These are phyloP conservation scores for Ceratocystis harringtonii DNA, from an alignment of 2,329 filamentous ascomycete genomes.

Conservation along the genomic window DNA sequence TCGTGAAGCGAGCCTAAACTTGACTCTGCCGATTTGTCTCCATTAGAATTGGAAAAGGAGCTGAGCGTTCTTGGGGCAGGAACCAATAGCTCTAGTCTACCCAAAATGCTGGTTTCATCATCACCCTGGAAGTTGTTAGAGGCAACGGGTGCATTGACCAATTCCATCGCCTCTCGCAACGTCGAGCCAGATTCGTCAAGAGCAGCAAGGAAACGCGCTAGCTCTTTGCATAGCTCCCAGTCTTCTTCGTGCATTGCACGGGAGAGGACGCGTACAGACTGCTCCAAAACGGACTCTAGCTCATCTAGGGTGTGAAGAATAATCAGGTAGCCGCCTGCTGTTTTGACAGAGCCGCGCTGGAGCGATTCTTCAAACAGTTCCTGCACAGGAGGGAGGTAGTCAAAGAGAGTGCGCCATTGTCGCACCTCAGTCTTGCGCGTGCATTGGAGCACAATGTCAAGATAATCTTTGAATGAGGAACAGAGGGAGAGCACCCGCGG, in stretches of 20 bases:
- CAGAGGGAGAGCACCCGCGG: constrained; percentile 47
- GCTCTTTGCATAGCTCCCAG: constrained; percentile 90
- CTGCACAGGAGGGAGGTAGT: constrained; percentile 75
- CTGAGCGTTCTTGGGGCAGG: constrained; percentile 2
- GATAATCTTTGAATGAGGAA: constrained; percentile 67
- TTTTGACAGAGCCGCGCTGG: constrained; percentile 73
- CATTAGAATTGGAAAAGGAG: constrained; percentile 11
- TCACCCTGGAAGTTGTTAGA: constrained; percentile 24
- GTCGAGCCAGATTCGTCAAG: constrained; percentile 77
- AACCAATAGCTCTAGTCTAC: constrained; percentile 10
- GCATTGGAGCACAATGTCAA: constrained; percentile 92
- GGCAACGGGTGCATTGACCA: constrained; percentile 32
- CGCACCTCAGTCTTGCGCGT: constrained; percentile 92
- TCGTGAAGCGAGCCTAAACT: constrained; percentile 20
- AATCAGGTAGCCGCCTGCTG: constrained; percentile 89
- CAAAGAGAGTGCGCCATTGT: constrained; percentile 88
- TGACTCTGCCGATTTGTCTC: constrained; percentile 20
- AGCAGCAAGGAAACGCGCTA: constrained; percentile 86
- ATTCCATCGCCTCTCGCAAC: constrained; percentile 54
- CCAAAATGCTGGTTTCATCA: constrained; percentile 19
- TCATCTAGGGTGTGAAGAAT: constrained; percentile 75
- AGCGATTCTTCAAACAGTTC: constrained; percentile 89
- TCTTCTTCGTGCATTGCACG: constrained; percentile 72
- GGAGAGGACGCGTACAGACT: constrained; percentile 66
- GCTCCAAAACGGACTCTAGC: constrained; percentile 52